phyloP scores from a whole-genome alignment of 306 rosid species.

The Vicia villosa region DNA sequence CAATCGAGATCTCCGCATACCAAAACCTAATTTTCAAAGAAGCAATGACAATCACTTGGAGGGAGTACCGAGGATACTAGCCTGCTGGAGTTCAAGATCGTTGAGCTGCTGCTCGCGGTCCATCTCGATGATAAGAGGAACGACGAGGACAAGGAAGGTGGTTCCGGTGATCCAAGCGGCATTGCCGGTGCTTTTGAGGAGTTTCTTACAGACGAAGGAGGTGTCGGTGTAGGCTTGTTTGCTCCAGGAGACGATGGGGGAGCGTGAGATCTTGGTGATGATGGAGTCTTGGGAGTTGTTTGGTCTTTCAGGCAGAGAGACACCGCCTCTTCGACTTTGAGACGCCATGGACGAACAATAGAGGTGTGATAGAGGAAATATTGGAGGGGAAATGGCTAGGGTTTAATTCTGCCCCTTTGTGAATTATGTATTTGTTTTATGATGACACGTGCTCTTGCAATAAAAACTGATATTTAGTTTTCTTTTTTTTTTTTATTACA shows the following conservation, averaged over 20 bases:
- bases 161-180: conserved; percentile 98
- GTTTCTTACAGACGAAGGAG: conserved; percentile 62
- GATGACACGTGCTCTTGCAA: neutral
- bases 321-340: conserved; percentile 69
- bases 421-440: neutral
- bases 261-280: conserved; percentile 55
- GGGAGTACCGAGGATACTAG: conserved; percentile 80
- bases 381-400: neutral
- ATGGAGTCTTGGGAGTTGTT: conserved; percentile 36
- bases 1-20: neutral
- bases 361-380: neutral
- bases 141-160: conserved; percentile 74
- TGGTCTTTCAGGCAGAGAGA: conserved; percentile 79
- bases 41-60: conserved; percentile 39
- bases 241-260: conserved; percentile 57
- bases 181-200: conserved; percentile 81
- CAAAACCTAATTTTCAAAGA: neutral
- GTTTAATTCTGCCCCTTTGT: neutral
- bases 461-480: neutral
- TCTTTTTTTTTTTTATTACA: too few relatives aligned
- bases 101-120: conserved; percentile 96
- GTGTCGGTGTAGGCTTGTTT: conserved; percentile 69
- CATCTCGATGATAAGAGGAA: conserved; percentile 88
- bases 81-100: conserved; percentile 93
- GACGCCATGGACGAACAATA: conserved; percentile 56